Conservation (phyloP, 2,329 filamentous ascomycete genomes). For the Beauveria asiatica region DNA sequence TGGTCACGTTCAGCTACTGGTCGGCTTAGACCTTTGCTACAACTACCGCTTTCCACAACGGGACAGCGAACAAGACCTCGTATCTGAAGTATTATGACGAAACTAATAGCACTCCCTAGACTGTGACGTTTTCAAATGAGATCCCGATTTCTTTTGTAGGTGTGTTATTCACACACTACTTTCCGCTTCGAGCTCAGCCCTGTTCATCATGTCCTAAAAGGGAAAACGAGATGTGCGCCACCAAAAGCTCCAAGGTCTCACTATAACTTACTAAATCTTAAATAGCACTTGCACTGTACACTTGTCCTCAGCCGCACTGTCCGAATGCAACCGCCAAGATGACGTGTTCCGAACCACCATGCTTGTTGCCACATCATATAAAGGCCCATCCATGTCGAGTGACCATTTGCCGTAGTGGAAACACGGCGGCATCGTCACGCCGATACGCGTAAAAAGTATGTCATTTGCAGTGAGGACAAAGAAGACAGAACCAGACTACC, state of each 20-base stretch:
- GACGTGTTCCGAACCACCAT: not conserved
- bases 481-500: slow-evolving; percentile 1
- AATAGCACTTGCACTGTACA: not conserved
- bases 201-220: slow-evolving; percentile 10
- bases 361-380: not conserved
- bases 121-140: too few relatives aligned
- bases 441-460: not conserved
- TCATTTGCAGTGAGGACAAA: not conserved
- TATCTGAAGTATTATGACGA: too few relatives aligned
- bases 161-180: too few relatives aligned
- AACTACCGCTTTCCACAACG: too few relatives aligned
- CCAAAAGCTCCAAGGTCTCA: not conserved
- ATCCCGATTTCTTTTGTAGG: too few relatives aligned
- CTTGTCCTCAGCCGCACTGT: slow-evolving; percentile 6
- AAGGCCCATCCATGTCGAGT: not conserved
- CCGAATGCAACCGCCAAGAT: not conserved
- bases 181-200: not conserved
- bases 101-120: too few relatives aligned
- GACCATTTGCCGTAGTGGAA: not conserved
- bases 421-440: not conserved
- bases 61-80: too few relatives aligned
- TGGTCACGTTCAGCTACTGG: too few relatives aligned
- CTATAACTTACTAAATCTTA: not conserved
- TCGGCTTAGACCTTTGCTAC: too few relatives aligned
- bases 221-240: slow-evolving; percentile 15